Conservation (phyloP, 2,329 filamentous ascomycete genomes). For the Colletotrichum cordylinicola region DNA sequence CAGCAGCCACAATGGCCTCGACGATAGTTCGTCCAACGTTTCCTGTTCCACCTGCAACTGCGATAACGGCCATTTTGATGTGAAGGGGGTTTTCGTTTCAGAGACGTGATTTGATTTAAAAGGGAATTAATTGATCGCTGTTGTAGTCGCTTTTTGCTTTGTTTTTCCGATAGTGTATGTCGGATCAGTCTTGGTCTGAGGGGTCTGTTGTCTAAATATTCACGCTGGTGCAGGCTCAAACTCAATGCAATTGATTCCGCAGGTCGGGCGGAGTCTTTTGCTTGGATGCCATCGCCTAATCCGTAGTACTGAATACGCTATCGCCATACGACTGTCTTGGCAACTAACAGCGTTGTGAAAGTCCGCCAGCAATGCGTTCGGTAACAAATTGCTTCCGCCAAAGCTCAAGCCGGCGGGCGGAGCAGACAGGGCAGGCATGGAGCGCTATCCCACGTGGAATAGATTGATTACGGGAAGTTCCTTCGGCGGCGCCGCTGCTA, state of each 20-base stretch:
- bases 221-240: neutral
- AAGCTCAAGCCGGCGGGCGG: neutral
- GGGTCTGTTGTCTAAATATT: neutral
- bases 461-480: constrained; percentile 4
- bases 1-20: constrained; percentile 41
- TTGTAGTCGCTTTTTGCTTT: neutral
- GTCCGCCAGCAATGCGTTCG: neutral
- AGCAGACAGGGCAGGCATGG: neutral
- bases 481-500: neutral
- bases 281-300: neutral
- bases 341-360: neutral
- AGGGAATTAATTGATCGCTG: neutral
- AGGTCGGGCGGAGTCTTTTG: neutral
- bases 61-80: constrained; percentile 34
- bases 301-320: neutral
- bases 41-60: constrained; percentile 52
- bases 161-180: neutral
- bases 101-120: neutral
- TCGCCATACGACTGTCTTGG: neutral
- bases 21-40: constrained; percentile 51
- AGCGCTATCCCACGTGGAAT: neutral
- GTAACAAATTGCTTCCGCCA: neutral
- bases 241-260: neutral
- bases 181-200: neutral
- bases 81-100: neutral